phyloP scores from a whole-genome alignment of 352 stramenopile species.

The Pythium pyrilobum region DNA sequence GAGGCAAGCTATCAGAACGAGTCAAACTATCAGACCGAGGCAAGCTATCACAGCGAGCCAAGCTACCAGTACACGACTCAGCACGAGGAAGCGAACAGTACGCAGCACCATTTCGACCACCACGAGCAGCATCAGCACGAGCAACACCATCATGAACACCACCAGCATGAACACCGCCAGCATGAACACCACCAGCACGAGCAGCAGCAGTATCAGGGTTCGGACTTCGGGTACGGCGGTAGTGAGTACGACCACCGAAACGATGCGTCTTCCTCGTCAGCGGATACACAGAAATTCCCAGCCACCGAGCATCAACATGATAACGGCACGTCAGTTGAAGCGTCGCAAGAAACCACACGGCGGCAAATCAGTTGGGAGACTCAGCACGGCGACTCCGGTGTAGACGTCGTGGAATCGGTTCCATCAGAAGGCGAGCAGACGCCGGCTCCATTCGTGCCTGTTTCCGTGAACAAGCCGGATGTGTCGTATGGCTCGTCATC shows the following conservation, averaged over 20 bases:
- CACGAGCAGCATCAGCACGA: neutral
- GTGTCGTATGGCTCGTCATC: constrained; percentile 24
- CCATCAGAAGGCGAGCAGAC: neutral
- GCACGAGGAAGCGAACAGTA: neutral
- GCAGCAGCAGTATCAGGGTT: neutral
- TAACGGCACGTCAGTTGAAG: neutral
- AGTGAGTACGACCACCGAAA: neutral
- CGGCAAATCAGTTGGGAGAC: constrained; percentile 15
- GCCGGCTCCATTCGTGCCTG: neutral
- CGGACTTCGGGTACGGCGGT: neutral
- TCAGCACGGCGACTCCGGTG: neutral
- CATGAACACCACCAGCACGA: neutral
- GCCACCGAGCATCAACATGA: neutral
- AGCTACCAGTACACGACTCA: neutral
- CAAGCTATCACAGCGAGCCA: too few species aligned
- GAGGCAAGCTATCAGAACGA: neutral
- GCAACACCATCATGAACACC: neutral
- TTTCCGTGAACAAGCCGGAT: constrained; percentile 3
- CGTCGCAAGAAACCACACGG: neutral
- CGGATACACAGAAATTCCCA: neutral
- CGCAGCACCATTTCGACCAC: neutral
- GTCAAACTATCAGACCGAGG: too few species aligned
- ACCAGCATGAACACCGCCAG: neutral
- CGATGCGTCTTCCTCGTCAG: neutral
- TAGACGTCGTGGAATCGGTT: neutral